phyloP scores from a whole-genome alignment of 306 rosid genomes.

The Pyrus pyrifolia region DNA sequence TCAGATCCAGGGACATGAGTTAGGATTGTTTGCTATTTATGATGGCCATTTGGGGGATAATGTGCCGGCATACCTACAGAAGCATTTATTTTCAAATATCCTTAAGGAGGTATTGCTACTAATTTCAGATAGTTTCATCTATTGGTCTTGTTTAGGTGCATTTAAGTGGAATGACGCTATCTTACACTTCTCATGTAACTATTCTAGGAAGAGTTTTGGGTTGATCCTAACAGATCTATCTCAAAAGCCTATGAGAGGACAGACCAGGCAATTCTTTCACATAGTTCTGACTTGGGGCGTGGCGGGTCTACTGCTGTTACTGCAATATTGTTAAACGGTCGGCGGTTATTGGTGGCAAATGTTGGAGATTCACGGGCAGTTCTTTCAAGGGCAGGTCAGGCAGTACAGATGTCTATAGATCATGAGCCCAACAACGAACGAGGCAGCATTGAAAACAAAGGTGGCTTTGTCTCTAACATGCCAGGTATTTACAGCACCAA shows the following conservation, averaged over 20 bases:
- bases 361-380: conserved; percentile 97
- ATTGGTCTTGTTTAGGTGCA: conserved; percentile 5
- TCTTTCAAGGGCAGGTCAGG: conserved; percentile 71
- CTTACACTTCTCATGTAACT: conserved; percentile 16
- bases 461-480: conserved; percentile 96
- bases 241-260: conserved; percentile 82
- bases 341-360: conserved; percentile 65
- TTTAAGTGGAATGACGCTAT: conserved; percentile 2
- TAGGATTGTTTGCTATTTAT: conserved; percentile 88
- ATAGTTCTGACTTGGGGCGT: conserved; percentile 85
- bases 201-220: conserved; percentile 80
- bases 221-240: conserved; percentile 62
- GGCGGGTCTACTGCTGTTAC: conserved; percentile 98
- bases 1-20: conserved; percentile 51
- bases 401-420: conserved; percentile 72
- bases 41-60: conserved; percentile 91
- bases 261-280: conserved; percentile 80
- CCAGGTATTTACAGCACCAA: conserved; percentile 51
- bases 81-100: conserved; percentile 73
- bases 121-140: conserved; percentile 1
- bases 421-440: conserved; percentile 86
- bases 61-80: conserved; percentile 83
- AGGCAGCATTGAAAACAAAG: conserved; percentile 72
- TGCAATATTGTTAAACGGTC: conserved; percentile 72
- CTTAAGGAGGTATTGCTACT: conserved; percentile 57